Conservation (phyloP, 805 yeast genomes). For the Zygosaccharomyces kombuchaensis region DNA sequence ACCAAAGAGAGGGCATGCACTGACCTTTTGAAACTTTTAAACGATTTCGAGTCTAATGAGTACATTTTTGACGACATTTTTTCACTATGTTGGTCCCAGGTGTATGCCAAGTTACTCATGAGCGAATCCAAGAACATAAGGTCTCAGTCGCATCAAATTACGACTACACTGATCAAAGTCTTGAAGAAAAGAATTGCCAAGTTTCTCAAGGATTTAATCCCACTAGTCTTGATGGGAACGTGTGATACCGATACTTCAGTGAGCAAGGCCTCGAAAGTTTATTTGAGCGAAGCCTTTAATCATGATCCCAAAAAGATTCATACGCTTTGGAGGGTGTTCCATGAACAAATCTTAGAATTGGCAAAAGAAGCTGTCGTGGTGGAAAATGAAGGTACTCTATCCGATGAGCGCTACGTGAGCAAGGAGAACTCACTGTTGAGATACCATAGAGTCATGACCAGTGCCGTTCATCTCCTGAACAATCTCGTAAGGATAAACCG, state of each 20-base stretch:
- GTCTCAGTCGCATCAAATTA: conserved; percentile 56
- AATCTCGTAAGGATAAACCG: conserved; percentile 20
- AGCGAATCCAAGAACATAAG: conserved; percentile 69
- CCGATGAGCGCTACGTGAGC: conserved; percentile 68
- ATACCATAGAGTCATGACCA: conserved; percentile 52
- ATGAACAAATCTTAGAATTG: conserved; percentile 51
- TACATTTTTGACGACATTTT: conserved; percentile 42
- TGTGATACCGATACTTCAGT: conserved; percentile 68
- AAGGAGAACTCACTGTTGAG: conserved; percentile 63
- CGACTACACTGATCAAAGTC: conserved; percentile 46
- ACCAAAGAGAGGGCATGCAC: conserved; percentile 76
- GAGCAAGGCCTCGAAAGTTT: conserved; percentile 43
- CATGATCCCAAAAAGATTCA: conserved; percentile 50
- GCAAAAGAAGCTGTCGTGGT: conserved; percentile 46
- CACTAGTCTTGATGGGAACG: conserved; percentile 66
- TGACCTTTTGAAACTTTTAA: conserved; percentile 44
- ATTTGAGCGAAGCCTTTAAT: conserved; percentile 52
- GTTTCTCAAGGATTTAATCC: conserved; percentile 66
- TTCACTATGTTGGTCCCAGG: conserved; percentile 67
- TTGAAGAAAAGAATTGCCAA: conserved; percentile 57
- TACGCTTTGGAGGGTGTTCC: conserved; percentile 58
- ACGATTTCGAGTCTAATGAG: conserved; percentile 15
- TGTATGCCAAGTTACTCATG: conserved; percentile 73
- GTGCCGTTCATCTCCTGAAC: conserved; percentile 47
- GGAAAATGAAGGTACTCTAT: conserved; percentile 60